Evolutionary conservation across 192 early-diverging fungal species (phyloP), one percentile per base, ranked within the genome.

Genomic region (Backusella mclennaniae): DNA sequence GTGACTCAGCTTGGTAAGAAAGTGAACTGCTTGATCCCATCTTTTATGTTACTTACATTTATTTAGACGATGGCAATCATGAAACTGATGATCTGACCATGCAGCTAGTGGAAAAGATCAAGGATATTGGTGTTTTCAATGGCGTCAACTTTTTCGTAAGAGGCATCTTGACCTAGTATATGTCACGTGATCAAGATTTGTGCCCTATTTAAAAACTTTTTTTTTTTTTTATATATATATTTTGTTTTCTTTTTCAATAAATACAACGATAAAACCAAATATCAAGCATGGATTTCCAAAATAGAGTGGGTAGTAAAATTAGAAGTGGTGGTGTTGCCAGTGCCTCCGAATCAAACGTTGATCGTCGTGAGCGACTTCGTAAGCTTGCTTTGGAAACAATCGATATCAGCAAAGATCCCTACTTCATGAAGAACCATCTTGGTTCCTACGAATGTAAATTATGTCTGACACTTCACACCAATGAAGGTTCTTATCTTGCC

Each of bases 351-450:
- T 87, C 89, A 35, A 97, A 98, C 82, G 94, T 97, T 5, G 95
- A 96, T 80, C 90, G 97, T 21, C 90, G 96, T 56, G 97, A 99
- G 75, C 92, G 97, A 74, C 94, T 97, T 66, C 94, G 96, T 56
- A 95, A 95, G 76, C 91, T 99, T 23, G 96, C 96, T 4, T 82
- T 99, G 42, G 97, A 99, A 76, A 97, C 96, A 4, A 97, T 99
- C 75, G 96, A 97, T 85, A 80, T 99, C 52, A 90, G 94, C 67
- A 98, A 94, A 76, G 97, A 99, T 81, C 97, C 97, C 35, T 99
- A 99, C 79, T 95, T 99, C 81, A 96, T 98, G 95, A 93, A 95
- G 87, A 94, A 96, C 85, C 91, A 97, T 72, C 79, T 92, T 44
- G 91, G 92, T 4, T 93, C 90, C 3, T 91, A 92, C 80, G 93